Percentiles rank a stretch among this genome's conserved stretches.
Evolutionary conservation across 2,329 filamentous ascomycete genomes (phyloP).

Genomic region (Chrysoporthe cubensis): DNA sequence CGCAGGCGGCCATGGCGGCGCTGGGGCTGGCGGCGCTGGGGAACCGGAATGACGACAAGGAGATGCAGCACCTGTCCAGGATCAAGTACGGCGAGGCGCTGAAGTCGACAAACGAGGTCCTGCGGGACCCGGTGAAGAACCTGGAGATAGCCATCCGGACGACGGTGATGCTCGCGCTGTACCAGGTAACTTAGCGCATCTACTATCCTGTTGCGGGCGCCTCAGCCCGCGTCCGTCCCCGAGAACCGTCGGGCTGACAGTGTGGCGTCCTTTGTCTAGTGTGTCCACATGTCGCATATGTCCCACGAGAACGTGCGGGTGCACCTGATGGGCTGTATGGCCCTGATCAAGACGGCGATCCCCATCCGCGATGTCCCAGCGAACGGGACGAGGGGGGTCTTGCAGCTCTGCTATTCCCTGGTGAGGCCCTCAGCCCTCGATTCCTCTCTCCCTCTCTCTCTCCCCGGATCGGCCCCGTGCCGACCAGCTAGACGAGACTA

Average conservation of each 20-base stretch:
- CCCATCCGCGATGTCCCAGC: constrained; percentile 44
- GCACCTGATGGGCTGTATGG: constrained; percentile 63
- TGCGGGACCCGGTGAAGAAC: constrained; percentile 41
- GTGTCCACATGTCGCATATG: constrained; percentile 38
- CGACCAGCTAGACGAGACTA: background rate
- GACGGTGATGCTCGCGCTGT: constrained; percentile 63
- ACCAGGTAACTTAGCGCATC: constrained; percentile 52
- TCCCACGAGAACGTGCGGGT: constrained; percentile 55
- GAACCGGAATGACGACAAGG: constrained; percentile 53
- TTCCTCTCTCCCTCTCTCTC: constrained; percentile 26
- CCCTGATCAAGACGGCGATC: constrained; percentile 55
- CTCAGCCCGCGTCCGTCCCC: background rate
- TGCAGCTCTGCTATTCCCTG: constrained; percentile 61
- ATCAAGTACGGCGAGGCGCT: constrained; percentile 60
- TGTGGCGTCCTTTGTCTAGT: background rate
- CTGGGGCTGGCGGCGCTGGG: constrained; percentile 62
- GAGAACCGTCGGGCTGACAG: background rate
- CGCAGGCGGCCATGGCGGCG: constrained; percentile 57
- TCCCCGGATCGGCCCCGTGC: constrained; percentile 26
- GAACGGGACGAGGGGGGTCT: constrained; percentile 54
- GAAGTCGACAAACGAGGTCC: constrained; percentile 48
- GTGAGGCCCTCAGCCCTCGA: constrained; percentile 38
- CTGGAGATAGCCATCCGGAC: constrained; percentile 53
- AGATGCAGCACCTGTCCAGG: constrained; percentile 51
- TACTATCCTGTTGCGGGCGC: constrained; percentile 14